Evolutionary conservation across 305 asterid genomes (phyloP), one percentile per base, ranked within the genome.

Genomic region (Fraxinus greggii): DNA sequence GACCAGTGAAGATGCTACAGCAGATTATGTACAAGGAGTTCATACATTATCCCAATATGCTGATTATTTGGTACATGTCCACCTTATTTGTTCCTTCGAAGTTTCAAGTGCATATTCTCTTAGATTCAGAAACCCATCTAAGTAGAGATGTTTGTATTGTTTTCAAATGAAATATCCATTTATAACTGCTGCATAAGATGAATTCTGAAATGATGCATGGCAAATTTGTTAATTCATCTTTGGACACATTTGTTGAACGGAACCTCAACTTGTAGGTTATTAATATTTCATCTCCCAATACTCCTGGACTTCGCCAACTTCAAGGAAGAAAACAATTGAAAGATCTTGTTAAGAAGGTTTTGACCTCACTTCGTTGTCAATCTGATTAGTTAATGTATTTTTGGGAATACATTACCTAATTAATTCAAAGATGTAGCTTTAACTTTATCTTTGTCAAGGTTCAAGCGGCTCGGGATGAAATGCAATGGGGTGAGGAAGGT

Each of bases 401-500:
- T 29, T 32, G 70, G 54, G 69, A 36, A 40, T 76, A 24, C 40
- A 35, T 74, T 72, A 19, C 23, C 56, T 24, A 42, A 54, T 38
- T 56, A 40, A 75, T 70, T 59, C 26, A 2, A 54, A 7, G 65
- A 54, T 54, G 67, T 56, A 51, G 13, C 80, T 31, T 36, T 75
- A 75, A 36, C n/a, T 31, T 73, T 29, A 81, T 2, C 75, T 59
- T 78, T 75, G 24, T 84, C 78, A 91, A 89, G 99, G 93, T 96
- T 84, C 98, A 92, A 92, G 99, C 96, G 21, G 98, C 97, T 79
- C 96, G 98, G 48, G 99, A 96, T 84, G 99, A 96, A 89, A 96
- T 94, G 99, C 98, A 96, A 91, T 94, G 99, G 99, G 98, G 95
- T 78, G 99, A 96, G 81, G 98, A 96, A 78, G 98, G 99, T 17